Conservation (phyloP, 176 grass and related monocot species). For the Oryza nivara region DNA sequence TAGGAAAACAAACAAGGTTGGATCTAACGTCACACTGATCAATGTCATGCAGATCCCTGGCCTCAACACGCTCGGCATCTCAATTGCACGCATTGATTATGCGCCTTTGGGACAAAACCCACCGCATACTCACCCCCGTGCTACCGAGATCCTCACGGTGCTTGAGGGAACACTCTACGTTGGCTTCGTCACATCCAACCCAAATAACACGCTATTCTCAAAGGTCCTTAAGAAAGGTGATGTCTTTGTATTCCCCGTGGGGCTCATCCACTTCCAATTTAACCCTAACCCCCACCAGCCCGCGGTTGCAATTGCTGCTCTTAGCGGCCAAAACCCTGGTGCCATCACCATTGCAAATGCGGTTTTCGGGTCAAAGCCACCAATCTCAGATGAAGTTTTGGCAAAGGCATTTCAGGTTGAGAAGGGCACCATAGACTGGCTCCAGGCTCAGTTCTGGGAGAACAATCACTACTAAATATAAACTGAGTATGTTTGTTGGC, state of each 20-base stretch:
- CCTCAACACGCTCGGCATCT: neutral
- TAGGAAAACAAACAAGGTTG: neutral
- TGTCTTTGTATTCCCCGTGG: neutral
- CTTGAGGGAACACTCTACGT: constrained; percentile 39
- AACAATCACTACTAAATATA: neutral
- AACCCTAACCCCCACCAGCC: constrained; percentile 12
- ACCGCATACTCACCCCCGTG: constrained; percentile 35
- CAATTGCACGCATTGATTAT: neutral
- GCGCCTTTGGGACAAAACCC: neutral
- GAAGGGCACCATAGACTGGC: constrained; percentile 38
- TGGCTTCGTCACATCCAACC: constrained; percentile 34
- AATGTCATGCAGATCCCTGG: neutral
- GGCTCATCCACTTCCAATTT: constrained; percentile 36
- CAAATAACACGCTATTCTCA: constrained; percentile 23
- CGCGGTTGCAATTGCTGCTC: constrained; percentile 9
- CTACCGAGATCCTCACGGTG: constrained; percentile 18
- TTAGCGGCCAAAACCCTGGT: constrained; percentile 20
- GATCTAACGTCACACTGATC: neutral
- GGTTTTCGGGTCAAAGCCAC: constrained; percentile 37
- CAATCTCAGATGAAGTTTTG: constrained; percentile 7
- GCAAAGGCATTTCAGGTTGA: constrained; percentile 34
- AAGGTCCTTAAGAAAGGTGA: constrained; percentile 46
- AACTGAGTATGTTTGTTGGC: neutral
- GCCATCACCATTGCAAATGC: constrained; percentile 29
- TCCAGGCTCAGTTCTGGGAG: constrained; percentile 36